Evolutionary conservation across 1,284 basidiomycete species (phyloP).

Genomic region (Trametes sp.): DNA sequence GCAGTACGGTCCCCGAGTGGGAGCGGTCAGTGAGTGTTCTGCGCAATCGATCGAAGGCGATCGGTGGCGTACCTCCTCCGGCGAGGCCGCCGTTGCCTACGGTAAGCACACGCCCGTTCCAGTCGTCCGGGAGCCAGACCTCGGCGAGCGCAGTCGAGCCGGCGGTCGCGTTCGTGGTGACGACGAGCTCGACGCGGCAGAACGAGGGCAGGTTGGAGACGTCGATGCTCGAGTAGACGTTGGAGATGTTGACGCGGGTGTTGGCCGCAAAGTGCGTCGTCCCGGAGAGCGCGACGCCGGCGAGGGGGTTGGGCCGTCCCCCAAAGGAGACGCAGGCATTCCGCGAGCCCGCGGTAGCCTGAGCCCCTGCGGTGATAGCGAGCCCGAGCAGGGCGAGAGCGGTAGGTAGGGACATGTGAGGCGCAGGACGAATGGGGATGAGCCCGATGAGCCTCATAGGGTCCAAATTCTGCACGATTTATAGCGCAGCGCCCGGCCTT

Average conservation of each 20-base stretch:
- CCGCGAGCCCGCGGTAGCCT: not conserved
- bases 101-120: constrained; percentile 40
- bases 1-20: not conserved
- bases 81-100: constrained; percentile 40
- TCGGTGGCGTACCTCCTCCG: constrained; percentile 34
- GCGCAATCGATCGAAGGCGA: not conserved
- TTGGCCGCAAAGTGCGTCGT: constrained; percentile 27
- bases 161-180: constrained; percentile 36
- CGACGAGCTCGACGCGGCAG: constrained; percentile 33
- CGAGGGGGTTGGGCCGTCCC: not conserved
- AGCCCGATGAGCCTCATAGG: constrained; percentile 2
- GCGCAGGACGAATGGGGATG: not conserved
- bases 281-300: constrained; percentile 15
- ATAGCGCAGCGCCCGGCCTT: constrained; percentile 1
- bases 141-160: constrained; percentile 37
- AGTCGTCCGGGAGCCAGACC: constrained; percentile 41
- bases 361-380: constrained; percentile 4
- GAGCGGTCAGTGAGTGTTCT: not conserved
- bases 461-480: constrained; percentile 2
- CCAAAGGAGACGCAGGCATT: constrained; percentile 19
- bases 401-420: constrained; percentile 12
- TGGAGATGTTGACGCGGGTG: constrained; percentile 31
- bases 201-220: constrained; percentile 31
- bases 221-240: constrained; percentile 34
- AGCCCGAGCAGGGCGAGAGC: constrained; percentile 16